A percentile compares a stretch with the other conserved stretches of the same genome.
These are phyloP conservation scores for Periglandula ipomoeae DNA, from an alignment of 2,329 filamentous ascomycete genomes.

Conservation along the genomic window DNA sequence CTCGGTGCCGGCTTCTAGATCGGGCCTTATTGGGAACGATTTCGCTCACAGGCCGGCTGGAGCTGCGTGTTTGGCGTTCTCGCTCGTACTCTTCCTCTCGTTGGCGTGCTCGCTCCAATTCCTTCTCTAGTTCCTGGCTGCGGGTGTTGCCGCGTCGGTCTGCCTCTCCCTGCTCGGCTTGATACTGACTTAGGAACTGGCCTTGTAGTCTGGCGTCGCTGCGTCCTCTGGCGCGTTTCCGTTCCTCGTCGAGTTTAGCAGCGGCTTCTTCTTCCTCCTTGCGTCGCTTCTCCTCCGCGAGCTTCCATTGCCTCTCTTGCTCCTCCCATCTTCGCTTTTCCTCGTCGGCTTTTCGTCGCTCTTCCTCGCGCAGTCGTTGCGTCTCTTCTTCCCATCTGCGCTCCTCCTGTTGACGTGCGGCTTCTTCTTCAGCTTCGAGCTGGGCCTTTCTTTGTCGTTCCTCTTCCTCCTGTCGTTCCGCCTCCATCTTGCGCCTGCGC, in stretches of 20 bases:
- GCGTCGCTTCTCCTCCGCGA: conserved; percentile 63
- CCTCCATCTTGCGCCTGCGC: conserved; percentile 51
- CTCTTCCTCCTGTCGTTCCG: conserved; percentile 50
- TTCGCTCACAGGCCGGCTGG: conserved; percentile 17
- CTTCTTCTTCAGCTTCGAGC: conserved; percentile 50
- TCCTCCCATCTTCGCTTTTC: conserved; percentile 70
- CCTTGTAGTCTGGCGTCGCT: conserved; percentile 66
- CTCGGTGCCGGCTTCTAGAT: conserved; percentile 16
- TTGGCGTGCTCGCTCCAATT: conserved; percentile 54
- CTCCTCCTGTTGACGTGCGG: conserved; percentile 53
- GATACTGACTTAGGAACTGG: conserved; percentile 81
- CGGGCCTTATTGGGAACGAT: conserved; percentile 11
- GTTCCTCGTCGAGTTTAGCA: conserved; percentile 56
- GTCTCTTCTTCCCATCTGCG: conserved; percentile 58
- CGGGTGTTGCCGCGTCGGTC: conserved; percentile 35
- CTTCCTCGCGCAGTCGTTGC: conserved; percentile 46
- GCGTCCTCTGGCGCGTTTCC: conserved; percentile 49
- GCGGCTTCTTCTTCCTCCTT: conserved; percentile 68
- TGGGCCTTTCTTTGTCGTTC: conserved; percentile 37
- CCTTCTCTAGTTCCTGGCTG: conserved; percentile 65
- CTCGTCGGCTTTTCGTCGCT: conserved; percentile 52
- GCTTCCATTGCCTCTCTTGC: conserved; percentile 66
- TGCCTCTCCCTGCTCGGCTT: conserved; percentile 49
- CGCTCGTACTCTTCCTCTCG: conserved; percentile 55
- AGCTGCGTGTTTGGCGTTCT: conserved; percentile 37